Evolutionary conservation across 2,329 filamentous ascomycete genomes (phyloP).

Genomic region (Teratosphaeria nubilosa): DNA sequence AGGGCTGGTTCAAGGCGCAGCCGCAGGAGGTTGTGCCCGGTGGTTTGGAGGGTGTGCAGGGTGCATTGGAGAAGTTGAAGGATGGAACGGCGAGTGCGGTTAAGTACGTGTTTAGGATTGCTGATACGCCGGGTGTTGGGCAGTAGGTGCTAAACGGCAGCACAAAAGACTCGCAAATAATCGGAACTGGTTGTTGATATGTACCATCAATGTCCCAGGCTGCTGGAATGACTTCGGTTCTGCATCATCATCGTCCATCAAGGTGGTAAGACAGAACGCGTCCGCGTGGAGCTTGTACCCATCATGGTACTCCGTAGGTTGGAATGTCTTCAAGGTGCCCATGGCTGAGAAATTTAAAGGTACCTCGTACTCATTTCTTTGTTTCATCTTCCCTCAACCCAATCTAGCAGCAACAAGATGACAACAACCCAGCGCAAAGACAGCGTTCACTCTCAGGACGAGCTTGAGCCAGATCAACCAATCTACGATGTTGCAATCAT

Average conservation of each 20-base stretch:
- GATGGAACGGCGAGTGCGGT: conserved; percentile 51
- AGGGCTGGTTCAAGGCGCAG: conserved; percentile 28
- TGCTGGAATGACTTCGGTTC: background rate
- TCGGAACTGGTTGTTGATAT: background rate
- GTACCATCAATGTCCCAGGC: background rate
- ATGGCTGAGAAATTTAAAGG: background rate
- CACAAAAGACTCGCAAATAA: background rate
- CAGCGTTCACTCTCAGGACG: background rate
- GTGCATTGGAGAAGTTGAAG: conserved; percentile 45
- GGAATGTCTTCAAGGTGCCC: background rate
- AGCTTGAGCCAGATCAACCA: background rate
- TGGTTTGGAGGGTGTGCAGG: conserved; percentile 45
- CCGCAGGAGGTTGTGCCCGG: conserved; percentile 42
- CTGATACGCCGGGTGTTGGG: conserved; percentile 31
- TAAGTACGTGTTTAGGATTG: conserved; percentile 54
- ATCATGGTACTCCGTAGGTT: background rate
- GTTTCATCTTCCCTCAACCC: background rate
- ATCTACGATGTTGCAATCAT: conserved; percentile 60
- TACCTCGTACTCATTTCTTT: background rate
- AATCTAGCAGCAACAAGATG: background rate
- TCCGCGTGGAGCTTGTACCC: background rate
- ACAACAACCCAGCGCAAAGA: background rate
- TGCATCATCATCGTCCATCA: background rate
- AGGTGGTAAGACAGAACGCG: background rate
- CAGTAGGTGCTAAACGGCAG: background rate